These are phyloP conservation scores for Balakata baccata DNA, from an alignment of 345 rosid species.

Conservation along the genomic window DNA sequence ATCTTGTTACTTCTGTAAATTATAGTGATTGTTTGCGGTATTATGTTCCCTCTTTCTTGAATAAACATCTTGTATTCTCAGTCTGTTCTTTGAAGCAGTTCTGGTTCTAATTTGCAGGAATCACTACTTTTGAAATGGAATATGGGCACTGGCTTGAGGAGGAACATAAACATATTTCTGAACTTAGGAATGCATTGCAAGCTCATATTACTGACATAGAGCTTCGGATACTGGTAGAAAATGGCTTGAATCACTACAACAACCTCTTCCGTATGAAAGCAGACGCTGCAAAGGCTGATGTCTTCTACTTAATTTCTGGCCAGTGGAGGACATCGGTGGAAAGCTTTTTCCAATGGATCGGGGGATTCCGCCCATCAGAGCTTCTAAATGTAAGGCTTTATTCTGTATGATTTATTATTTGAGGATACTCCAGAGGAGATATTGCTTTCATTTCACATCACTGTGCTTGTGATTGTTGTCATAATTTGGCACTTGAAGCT, in stretches of 20 bases:
- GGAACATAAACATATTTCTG: constrained; percentile 55
- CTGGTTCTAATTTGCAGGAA: constrained; percentile 35
- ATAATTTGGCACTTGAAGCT: no score
- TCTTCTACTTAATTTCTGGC: constrained; percentile 80
- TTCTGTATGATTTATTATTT: neutral
- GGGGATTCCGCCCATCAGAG: constrained; percentile 93
- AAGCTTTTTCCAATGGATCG: constrained; percentile 80
- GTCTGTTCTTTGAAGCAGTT: constrained; percentile 5
- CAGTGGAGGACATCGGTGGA: constrained; percentile 76
- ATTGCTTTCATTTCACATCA: neutral
- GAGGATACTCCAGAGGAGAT: no score
- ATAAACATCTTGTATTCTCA: no score
- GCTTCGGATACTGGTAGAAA: constrained; percentile 68
- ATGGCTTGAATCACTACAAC: constrained; percentile 61
- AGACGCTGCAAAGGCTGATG: constrained; percentile 73
- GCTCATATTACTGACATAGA: constrained; percentile 58
- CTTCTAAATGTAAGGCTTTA: constrained; percentile 54
- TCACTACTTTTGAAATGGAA: constrained; percentile 77
- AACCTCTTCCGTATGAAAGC: constrained; percentile 75
- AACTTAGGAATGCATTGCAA: constrained; percentile 63
- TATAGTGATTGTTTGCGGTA: no score
- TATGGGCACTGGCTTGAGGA: constrained; percentile 78
- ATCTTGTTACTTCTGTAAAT: no score
- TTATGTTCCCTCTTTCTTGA: neutral
- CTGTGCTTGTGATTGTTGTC: no score